phyloP scores from a whole-genome alignment of 257 asterid genomes.

The Rhazya stricta region DNA sequence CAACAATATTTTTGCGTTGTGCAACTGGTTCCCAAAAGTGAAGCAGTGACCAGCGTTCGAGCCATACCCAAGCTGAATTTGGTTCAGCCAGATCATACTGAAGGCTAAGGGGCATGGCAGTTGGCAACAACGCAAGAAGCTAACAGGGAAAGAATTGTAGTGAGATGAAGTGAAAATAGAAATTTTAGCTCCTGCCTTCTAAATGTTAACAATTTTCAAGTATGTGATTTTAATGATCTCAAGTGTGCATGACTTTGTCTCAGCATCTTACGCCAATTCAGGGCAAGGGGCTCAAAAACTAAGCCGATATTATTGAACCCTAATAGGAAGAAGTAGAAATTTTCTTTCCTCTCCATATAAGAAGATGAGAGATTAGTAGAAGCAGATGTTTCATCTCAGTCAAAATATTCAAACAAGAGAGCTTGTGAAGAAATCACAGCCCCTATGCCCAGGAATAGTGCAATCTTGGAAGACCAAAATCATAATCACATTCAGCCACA shows the following conservation, averaged over 20 bases:
- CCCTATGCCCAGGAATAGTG: neutral
- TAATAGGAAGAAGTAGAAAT: neutral
- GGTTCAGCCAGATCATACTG: conserved; percentile 72
- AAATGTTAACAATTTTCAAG: neutral
- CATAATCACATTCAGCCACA: neutral
- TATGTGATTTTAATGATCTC: neutral
- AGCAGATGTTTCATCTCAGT: neutral
- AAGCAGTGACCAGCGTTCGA: conserved; percentile 79
- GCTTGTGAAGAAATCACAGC: too few relatives aligned
- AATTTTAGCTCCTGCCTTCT: neutral
- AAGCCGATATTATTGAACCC: neutral
- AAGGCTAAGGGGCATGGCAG: conserved; percentile 75
- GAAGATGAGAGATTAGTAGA: neutral
- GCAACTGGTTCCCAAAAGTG: conserved; percentile 67
- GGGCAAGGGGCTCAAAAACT: neutral
- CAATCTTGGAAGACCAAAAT: neutral
- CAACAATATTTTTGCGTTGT: conserved; percentile 33
- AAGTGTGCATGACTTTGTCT: neutral
- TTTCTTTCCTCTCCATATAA: neutral
- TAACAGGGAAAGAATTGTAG: conserved; percentile 26
- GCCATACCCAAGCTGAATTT: conserved; percentile 83
- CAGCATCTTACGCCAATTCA: neutral
- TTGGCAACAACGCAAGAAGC: conserved; percentile 73
- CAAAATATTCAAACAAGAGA: neutral
- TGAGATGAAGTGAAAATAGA: neutral